Percentiles rank a stretch among this genome's conserved stretches.
Evolutionary conservation across 768 basidiomycete species (phyloP).

Genomic region (Crepidotus variabilis): DNA sequence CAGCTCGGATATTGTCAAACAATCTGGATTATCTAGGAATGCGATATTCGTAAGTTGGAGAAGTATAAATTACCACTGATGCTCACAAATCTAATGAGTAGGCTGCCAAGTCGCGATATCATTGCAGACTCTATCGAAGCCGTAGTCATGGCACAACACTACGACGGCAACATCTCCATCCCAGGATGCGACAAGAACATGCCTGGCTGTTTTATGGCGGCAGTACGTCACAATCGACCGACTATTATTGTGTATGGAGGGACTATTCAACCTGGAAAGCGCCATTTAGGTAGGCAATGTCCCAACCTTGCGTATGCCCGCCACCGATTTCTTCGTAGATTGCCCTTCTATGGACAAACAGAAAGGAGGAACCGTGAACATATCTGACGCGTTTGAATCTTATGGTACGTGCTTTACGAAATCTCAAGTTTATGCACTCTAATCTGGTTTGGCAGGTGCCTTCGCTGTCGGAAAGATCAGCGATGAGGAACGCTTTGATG

Average conservation of each 20-base stretch:
- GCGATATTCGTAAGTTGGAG: slow-evolving; percentile 73
- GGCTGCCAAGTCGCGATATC: slow-evolving; percentile 81
- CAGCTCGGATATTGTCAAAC: background rate
- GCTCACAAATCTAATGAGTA: slow-evolving; percentile 18
- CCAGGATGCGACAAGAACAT: slow-evolving; percentile 94
- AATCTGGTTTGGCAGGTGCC: slow-evolving; percentile 46
- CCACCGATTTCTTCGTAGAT: slow-evolving; percentile 32
- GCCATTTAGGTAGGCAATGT: slow-evolving; percentile 52
- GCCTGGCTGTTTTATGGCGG: slow-evolving; percentile 87
- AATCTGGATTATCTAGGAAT: slow-evolving; percentile 51
- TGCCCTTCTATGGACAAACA: slow-evolving; percentile 75
- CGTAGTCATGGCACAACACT: slow-evolving; percentile 75
- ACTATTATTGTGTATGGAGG: slow-evolving; percentile 88
- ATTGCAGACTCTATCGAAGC: slow-evolving; percentile 91
- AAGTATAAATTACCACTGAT: background rate
- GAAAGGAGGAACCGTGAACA: slow-evolving; percentile 81
- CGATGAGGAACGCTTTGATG: slow-evolving; percentile 80
- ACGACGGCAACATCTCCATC: slow-evolving; percentile 83
- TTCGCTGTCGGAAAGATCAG: slow-evolving; percentile 72
- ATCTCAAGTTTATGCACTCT: background rate
- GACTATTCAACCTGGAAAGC: slow-evolving; percentile 73
- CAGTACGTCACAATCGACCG: slow-evolving; percentile 81
- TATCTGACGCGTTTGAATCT: slow-evolving; percentile 82
- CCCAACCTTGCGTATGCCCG: slow-evolving; percentile 15
- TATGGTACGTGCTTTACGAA: slow-evolving; percentile 45